Conservation (phyloP, 768 basidiomycete genomes). For the Auriscalpium vulgare region DNA sequence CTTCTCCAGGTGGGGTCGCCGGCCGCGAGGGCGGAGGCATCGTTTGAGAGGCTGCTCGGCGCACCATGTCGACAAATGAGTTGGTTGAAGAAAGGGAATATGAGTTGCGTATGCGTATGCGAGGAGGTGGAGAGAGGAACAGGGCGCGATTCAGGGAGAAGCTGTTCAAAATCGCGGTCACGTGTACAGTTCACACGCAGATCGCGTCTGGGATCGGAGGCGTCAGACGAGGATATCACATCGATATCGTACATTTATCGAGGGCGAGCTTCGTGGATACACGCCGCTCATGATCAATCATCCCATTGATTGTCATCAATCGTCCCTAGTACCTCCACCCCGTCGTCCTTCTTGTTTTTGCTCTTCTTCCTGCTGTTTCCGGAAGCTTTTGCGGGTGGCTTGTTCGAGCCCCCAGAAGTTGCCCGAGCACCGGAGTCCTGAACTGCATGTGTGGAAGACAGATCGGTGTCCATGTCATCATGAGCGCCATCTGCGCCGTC, state of each 20-base stretch:
- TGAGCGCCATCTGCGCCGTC: slow-evolving; percentile 2
- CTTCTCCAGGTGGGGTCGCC: neutral
- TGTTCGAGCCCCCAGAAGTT: no score
- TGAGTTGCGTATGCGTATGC: no score
- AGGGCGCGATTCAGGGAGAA: no score
- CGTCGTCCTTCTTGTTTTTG: slow-evolving; percentile 13
- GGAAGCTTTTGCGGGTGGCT: no score
- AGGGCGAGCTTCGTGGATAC: no score
- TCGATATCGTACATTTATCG: no score
- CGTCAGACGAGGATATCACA: no score
- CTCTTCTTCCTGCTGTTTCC: slow-evolving; percentile 3
- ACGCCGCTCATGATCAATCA: no score
- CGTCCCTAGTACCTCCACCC: slow-evolving; percentile 23
- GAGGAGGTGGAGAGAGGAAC: no score
- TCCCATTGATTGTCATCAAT: slow-evolving; percentile 21
- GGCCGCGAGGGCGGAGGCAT: slow-evolving; percentile 1
- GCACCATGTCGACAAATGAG: neutral
- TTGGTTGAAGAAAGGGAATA: neutral
- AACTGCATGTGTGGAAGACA: neutral
- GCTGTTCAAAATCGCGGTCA: no score
- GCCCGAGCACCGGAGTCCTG: neutral
- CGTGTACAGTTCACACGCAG: no score
- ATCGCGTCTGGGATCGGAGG: no score
- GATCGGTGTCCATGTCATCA: neutral
- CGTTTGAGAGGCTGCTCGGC: neutral